These are phyloP conservation scores for Pichia kudriavzevii DNA, from an alignment of 1,139 yeast genomes.

Conservation along the genomic window DNA sequence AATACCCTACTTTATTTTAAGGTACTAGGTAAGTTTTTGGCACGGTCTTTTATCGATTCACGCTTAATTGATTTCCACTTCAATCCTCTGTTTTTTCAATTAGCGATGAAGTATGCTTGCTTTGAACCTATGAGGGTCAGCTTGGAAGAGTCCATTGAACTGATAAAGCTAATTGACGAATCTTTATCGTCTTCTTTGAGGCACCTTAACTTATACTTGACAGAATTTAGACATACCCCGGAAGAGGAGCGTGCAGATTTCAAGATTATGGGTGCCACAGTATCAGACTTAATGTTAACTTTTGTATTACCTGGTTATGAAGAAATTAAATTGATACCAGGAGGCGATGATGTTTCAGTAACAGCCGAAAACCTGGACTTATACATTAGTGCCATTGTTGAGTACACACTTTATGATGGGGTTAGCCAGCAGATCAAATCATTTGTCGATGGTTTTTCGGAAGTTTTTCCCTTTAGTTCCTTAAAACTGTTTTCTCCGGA, in stretches of 20 bases:
- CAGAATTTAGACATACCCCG: constrained; percentile 23
- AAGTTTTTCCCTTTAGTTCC: constrained; percentile 74
- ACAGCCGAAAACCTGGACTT: constrained; percentile 46
- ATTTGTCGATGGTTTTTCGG: constrained; percentile 75
- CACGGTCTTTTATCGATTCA: constrained; percentile 80
- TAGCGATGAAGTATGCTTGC: constrained; percentile 28
- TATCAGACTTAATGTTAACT: constrained; percentile 50
- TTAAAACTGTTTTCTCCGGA: constrained; percentile 63
- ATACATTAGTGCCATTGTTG: constrained; percentile 54
- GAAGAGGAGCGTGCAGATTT: constrained; percentile 25
- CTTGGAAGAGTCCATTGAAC: constrained; percentile 27
- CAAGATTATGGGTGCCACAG: constrained; percentile 34
- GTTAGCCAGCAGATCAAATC: constrained; percentile 56
- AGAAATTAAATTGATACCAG: constrained; percentile 43
- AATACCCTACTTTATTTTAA: constrained; percentile 49
- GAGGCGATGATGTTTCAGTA: constrained; percentile 49
- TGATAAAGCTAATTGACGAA: constrained; percentile 50
- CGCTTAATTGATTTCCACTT: constrained; percentile 79
- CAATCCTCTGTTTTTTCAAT: constrained; percentile 60
- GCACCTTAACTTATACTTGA: constrained; percentile 41
- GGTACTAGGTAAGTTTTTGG: constrained; percentile 74
- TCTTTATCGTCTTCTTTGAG: constrained; percentile 54
- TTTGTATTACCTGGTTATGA: constrained; percentile 78
- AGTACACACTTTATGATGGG: constrained; percentile 58
- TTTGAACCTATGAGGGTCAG: constrained; percentile 1